Evolutionary conservation across 2,329 filamentous ascomycete species (phyloP), one percentile per base, ranked within the genome.

Genomic region (Coleophoma cylindrospora): DNA sequence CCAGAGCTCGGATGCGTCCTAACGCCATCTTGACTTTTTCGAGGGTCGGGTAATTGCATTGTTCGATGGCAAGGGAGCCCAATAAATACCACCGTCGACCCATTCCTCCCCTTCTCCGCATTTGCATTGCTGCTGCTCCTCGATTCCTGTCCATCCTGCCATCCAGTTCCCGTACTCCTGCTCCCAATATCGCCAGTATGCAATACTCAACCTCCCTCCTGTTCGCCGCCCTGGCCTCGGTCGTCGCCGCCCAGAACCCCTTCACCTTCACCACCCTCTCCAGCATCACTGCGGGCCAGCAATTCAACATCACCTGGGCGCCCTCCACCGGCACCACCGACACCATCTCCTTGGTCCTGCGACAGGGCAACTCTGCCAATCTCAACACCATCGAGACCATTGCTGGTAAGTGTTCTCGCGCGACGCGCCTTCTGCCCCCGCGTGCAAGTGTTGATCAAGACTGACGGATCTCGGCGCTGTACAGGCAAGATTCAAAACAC

Each of bases 191-290:
- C 4, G 19, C 13, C 49, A 58, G 51, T 10, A 62, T 61, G 59
- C 57, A 48, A 12, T 56, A 57, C 58, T 57, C 55, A n/a, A 49
- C 46, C n/a, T 45, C 53, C 22, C 22, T 59, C 15, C 11, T 52
- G 15, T 17, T 56, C 17, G 52, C 50, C 12, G 47, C 52, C 14
- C 37, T 58, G n/a, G 51, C 56, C 4, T 38, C 49, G 6, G 37
- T 54, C 2, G 51, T 47, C 14, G 37, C 50, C 9, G 53, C 48
- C 2, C 55, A 58, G 38, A 63, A 62, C 47, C 50, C 56, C 4
- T 63, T 64, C 49, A 52, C 56, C 4, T 58, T 59, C 46, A 55
- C 51, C 1, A 46, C 50, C 4, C 47, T 56, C 12, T 50, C 52
- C 2, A 43, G 34, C 12, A 21, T 56, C 40, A 38, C 32, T n/a